Evolutionary conservation across 2,329 filamentous ascomycete species (phyloP).

Genomic region (Paramyrothecium sp.): DNA sequence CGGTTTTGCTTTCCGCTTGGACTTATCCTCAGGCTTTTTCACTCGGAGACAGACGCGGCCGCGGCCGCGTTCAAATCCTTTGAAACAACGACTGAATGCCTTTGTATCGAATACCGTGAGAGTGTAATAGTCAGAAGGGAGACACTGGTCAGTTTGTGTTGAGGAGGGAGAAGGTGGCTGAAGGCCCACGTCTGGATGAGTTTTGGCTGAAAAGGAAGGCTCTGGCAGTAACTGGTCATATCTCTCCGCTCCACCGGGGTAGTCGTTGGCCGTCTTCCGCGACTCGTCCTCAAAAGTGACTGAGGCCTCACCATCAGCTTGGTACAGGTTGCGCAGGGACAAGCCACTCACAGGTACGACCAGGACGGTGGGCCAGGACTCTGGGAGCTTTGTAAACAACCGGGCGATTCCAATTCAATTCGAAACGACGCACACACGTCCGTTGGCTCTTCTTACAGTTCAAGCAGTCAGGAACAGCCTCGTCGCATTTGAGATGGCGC

Average conservation of each 20-base stretch:
- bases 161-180: not conserved
- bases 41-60: too few species aligned
- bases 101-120: too few species aligned
- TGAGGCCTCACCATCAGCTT: slow-evolving; percentile 14
- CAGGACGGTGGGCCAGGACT: too few species aligned
- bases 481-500: slow-evolving; percentile 88
- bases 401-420: slow-evolving; percentile 63
- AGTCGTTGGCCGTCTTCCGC: slow-evolving; percentile 85
- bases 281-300: slow-evolving; percentile 88
- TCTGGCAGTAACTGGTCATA: slow-evolving; percentile 51
- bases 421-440: slow-evolving; percentile 79
- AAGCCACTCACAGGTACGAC: too few species aligned
- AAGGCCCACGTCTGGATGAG: not conserved
- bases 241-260: slow-evolving; percentile 71
- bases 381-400: not conserved
- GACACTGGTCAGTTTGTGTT: too few species aligned
- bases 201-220: not conserved
- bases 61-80: too few species aligned
- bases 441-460: slow-evolving; percentile 90
- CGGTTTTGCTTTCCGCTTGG: too few species aligned
- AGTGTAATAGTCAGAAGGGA: too few species aligned
- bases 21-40: too few species aligned
- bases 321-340: slow-evolving; percentile 5
- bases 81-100: too few species aligned
- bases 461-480: slow-evolving; percentile 60